Percentiles rank a stretch among this genome's conserved stretches.
Conservation (phyloP, 176 grass and related monocot genomes). For the Cymbopogon citratus region DNA sequence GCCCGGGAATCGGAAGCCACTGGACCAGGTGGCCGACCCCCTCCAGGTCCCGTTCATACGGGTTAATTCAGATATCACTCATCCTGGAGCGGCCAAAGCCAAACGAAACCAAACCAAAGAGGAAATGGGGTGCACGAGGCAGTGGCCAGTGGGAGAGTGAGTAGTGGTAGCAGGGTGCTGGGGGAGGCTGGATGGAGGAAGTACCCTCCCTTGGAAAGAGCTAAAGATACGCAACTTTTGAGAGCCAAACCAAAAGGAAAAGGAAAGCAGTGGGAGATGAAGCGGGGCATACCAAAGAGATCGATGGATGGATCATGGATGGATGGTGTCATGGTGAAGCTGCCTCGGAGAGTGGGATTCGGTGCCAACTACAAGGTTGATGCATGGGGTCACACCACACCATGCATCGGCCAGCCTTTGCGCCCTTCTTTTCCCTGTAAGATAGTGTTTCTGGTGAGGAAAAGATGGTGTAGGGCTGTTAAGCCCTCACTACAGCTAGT, state of each 20-base stretch:
- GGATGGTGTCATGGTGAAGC: conserved; percentile 62
- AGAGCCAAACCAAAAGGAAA: conserved; percentile 49
- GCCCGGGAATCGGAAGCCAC: conserved; percentile 35
- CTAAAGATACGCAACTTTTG: conserved; percentile 68
- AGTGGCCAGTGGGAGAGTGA: conserved; percentile 20
- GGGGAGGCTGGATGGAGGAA: not conserved
- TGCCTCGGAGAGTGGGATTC: conserved; percentile 58
- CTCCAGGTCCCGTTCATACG: conserved; percentile 39
- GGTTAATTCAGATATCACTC: conserved; percentile 28
- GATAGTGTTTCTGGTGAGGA: conserved; percentile 37
- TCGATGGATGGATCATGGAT: conserved; percentile 32
- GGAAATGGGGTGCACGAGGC: conserved; percentile 5
- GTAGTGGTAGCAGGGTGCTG: conserved; percentile 19
- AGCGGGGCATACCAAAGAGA: conserved; percentile 6
- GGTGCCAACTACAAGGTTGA: conserved; percentile 69
- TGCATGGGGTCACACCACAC: conserved; percentile 48
- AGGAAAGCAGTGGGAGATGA: conserved; percentile 11
- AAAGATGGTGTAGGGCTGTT: conserved; percentile 47
- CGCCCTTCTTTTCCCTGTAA: conserved; percentile 29
- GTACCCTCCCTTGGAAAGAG: conserved; percentile 65
- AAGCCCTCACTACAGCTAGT: conserved; percentile 36
- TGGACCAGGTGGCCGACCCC: conserved; percentile 6
- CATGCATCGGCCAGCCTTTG: conserved; percentile 42
- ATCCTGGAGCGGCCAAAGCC: not conserved
- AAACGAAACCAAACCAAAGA: not conserved